Percentiles rank a stretch among this genome's conserved stretches.
Conservation (phyloP, 176 grass and related monocot species). For the Oryza glaberrima region DNA sequence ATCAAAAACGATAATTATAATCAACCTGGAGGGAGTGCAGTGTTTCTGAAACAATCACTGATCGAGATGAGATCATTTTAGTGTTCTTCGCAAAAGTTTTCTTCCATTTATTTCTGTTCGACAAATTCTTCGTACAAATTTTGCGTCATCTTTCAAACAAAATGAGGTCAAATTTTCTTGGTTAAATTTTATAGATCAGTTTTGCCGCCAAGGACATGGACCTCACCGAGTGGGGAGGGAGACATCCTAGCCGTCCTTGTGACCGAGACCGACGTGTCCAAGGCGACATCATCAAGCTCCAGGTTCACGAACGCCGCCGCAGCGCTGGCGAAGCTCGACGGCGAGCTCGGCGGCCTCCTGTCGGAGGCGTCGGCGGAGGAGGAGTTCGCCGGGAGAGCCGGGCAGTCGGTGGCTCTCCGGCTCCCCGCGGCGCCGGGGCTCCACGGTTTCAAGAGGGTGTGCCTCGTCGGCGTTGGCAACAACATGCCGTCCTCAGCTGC, state of each 20-base stretch:
- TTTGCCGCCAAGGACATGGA: conserved; percentile 74
- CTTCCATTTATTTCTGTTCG: too few relatives aligned
- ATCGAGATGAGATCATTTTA: too few relatives aligned
- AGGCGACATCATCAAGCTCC: conserved; percentile 52
- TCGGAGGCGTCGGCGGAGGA: conserved; percentile 74
- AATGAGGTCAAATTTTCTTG: neutral
- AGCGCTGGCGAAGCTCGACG: conserved; percentile 70
- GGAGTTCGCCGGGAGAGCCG: conserved; percentile 81
- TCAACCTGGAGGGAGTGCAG: too few relatives aligned
- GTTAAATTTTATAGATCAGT: conserved; percentile 47
- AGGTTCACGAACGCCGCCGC: conserved; percentile 67
- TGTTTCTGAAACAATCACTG: too few relatives aligned
- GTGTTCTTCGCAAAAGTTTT: too few relatives aligned
- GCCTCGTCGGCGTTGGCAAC: neutral
- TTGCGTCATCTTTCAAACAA: too few relatives aligned
- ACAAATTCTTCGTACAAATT: too few relatives aligned
- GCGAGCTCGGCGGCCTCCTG: conserved; percentile 68
- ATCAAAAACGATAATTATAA: too few relatives aligned
- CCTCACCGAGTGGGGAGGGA: conserved; percentile 82
- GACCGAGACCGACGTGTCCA: conserved; percentile 78
- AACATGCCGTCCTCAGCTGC: conserved; percentile 30
- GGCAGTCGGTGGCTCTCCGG: conserved; percentile 79
- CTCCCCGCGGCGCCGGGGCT: conserved; percentile 40
- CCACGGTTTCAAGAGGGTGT: neutral
- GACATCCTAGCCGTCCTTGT: conserved; percentile 82